Conservation (phyloP, 768 basidiomycete genomes). For the Calocybe gangraenosa region DNA sequence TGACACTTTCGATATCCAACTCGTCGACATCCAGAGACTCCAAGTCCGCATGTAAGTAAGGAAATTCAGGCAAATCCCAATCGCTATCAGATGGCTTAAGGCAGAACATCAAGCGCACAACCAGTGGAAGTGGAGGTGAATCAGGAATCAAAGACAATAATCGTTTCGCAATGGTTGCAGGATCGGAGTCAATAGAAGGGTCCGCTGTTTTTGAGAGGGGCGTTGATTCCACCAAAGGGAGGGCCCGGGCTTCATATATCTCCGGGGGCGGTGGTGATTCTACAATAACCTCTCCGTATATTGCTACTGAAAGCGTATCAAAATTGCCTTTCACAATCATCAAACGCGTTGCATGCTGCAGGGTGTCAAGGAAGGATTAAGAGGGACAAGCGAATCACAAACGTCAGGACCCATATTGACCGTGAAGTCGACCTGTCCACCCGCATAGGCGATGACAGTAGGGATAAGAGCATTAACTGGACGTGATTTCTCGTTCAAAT, state of each 20-base stretch:
- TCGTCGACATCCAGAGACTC: constrained; percentile 41
- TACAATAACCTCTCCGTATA: constrained; percentile 52
- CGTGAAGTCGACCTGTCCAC: constrained; percentile 59
- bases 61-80: constrained; percentile 74
- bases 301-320: constrained; percentile 58
- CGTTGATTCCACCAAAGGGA: constrained; percentile 30
- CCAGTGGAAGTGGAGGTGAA: constrained; percentile 57
- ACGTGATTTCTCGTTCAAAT: constrained; percentile 55
- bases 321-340: constrained; percentile 82
- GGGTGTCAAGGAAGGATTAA: not conserved
- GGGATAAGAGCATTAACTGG: constrained; percentile 70
- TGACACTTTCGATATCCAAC: constrained; percentile 55
- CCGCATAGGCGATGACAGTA: constrained; percentile 67
- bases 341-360: constrained; percentile 67
- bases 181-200: constrained; percentile 55
- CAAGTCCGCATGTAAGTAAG: constrained; percentile 63
- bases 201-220: constrained; percentile 53
- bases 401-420: constrained; percentile 73
- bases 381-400: constrained; percentile 17
- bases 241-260: constrained; percentile 36
- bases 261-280: constrained; percentile 34
- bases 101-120: constrained; percentile 74
- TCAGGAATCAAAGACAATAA: constrained; percentile 59
- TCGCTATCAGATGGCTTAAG: constrained; percentile 76
- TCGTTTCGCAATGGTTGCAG: constrained; percentile 56